Base-by-base conservation (phyloP, 2,329 filamentous ascomycete genomes). In the Trichothecium sympodiale region DNA sequence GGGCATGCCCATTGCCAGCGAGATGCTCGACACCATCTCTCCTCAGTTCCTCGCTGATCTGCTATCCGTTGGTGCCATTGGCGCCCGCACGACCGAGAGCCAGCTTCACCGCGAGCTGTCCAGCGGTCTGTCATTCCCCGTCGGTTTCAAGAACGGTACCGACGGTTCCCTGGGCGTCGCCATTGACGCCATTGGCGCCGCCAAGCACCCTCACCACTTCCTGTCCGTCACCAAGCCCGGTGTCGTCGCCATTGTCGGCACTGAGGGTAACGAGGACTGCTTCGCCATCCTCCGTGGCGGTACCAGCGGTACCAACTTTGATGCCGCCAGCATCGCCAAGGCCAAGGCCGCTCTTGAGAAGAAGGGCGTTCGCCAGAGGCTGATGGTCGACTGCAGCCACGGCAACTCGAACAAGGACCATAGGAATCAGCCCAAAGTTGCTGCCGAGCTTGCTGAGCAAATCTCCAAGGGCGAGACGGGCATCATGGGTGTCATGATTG, bases 61-160 rank as follows among this genome's bases (percentile, higher is more conserved):
- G 52, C 71, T 96, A 47, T 93, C 85, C 27, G 80, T 94, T 10
- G 91, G 91, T 38, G 91, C 91, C 18, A 80, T 98, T 47, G 91
- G 91, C 38, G 91, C 91, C n/a, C 76, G 91, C 42, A 98, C 91
- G 15, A 96, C 91, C 3, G 91, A 98, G 66, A 88, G 81, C 35
- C 91, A 98, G 65, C 71, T 96, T 43, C 91, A 98, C 62, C 80
- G 91, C 38, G 91, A 98, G 63, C 68, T 98, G 43, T 89, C 91
- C 16, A 91, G 83, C 36, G 91, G 91, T 53, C 70, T 96, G 26
- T 93, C 83, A 48, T 96, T 95, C 81, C 91, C 91, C 2, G 87
- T 98, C 9, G 91, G 91, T 35, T 98, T 98, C 82, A 98, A 98
- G 75, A 98, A 98, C 61, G 91, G 91, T 45, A 98, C 91, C 23